Evolutionary conservation across 192 early-diverging fungal genomes (phyloP), one percentile per base, ranked within the genome.

Genomic region (Podila horticola): DNA sequence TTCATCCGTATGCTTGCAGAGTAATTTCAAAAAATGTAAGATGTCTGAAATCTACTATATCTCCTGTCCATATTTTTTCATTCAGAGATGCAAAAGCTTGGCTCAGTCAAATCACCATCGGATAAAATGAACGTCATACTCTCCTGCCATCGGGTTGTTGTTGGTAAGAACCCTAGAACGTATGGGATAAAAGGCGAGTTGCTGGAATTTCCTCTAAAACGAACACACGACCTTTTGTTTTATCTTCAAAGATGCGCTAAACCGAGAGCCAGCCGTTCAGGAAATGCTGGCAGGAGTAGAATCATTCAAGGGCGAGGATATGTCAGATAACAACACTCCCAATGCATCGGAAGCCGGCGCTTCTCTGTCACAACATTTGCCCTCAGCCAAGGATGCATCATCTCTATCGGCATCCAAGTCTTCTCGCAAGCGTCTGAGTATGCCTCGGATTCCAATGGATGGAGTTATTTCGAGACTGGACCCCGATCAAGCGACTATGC

Each of bases 121-220:
- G 85, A 85, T 13, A 88, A 88, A 52, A 64, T 86, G 69, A 74
- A 83, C 17, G 71, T 75, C 8, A 71, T 88, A 24, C 60, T 88
- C 0, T 81, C 71, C 0, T 84, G 81, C 0, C 83, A 88, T 26
- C 71, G 82, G 5, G 74, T 86, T 2, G 83, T 88, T 36, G 84
- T 86, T 10, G 82, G 84, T 87, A 82, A 49, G 24, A 11, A 55
- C 24, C 24, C 24, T 22, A 24, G 52, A 55, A 24, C 52, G 2
- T 24, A 2, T 24, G 12, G 52, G n/a, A 24, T 55, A 22, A 55
- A 9, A 22, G 22, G 50, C 50, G 8, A 52, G 50, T n/a, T 52
- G 20, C 4, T 52, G 11, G n/a, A 17, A 55, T 24, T 55, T 55
- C 5, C 22, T 10, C 20, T 55, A 22, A n/a, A 22, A 45, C 15